Base-by-base conservation (phyloP, 2,329 filamentous ascomycete genomes). In the Bipolaris sorokiniana region DNA sequence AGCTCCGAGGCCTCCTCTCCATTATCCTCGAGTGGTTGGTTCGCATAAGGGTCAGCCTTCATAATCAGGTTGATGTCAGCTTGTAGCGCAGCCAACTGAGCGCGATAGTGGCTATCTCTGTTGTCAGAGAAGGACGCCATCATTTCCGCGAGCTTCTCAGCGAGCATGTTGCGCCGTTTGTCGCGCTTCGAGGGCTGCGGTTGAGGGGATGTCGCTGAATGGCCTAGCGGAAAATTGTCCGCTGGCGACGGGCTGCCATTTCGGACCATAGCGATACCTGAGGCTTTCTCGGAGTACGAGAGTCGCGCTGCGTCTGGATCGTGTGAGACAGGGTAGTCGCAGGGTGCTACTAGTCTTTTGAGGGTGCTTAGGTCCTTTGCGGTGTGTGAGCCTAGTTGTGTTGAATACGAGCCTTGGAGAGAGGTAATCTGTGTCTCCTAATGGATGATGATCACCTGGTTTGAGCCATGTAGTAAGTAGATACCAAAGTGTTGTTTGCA, bases 31-130 rank as follows among this genome's bases (percentile, higher is more conserved):
- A 97, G 82, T 47, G 91, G 87, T 58, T 86, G 85, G 59, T 87
- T 82, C 50, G 84, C 82, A 75, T 96, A 96, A 0, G 91, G 90
- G 70, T 97, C 90, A 50, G 95, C 90, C 66, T 90, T 88, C 75
- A 92, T 88, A 64, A 97, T 91, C 44, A 96, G 84, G 56, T 86
- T 91, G 78, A 93, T 92, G 76, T 97, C 93, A 63, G 91, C 88
- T 78, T 97, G 93, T n/a, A 97, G 87, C 65, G 91, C 91, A 70
- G 95, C 89, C 2, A 97, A 84, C 77, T 97, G 92, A 64, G 95
- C 90, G 61, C 93, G 88, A 77, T 96, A 98, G 68, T 92, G 88
- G 61, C 85, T 82, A 76, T 97, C 92, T 63, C 91, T 86, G 71
- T 96, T 92, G 62, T 89, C 86, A 62, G 87, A 86, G 77, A 97